Percentiles rank a stretch among this genome's conserved stretches.
Conservation (phyloP, 2,329 filamentous ascomycete species). For the Tolypocladium tundrense region DNA sequence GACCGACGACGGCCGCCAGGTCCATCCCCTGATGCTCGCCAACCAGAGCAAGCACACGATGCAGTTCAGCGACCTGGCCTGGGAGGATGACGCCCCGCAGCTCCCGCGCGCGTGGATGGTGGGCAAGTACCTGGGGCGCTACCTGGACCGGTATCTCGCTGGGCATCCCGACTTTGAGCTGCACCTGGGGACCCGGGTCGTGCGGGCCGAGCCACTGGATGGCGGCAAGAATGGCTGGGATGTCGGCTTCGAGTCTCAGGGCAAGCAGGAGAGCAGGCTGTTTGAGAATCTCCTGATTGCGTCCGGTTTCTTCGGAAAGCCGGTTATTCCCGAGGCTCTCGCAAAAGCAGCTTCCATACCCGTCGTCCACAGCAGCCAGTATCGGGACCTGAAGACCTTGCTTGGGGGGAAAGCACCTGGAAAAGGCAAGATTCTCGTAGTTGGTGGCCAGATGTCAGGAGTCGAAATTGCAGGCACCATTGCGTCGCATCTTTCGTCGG, state of each 20-base stretch:
- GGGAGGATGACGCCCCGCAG: conserved; percentile 49
- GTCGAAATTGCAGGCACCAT: conserved; percentile 66
- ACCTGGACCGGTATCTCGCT: conserved; percentile 47
- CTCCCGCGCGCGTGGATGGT: conserved; percentile 72
- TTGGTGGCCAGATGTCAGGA: conserved; percentile 76
- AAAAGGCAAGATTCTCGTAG: conserved; percentile 56
- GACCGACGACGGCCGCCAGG: conserved; percentile 36
- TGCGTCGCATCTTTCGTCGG: conserved; percentile 60
- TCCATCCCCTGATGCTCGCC: conserved; percentile 58
- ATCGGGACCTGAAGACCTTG: conserved; percentile 43
- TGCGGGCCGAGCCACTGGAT: conserved; percentile 20
- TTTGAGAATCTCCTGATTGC: conserved; percentile 67
- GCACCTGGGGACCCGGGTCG: conserved; percentile 38
- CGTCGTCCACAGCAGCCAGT: conserved; percentile 58
- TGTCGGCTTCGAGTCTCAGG: conserved; percentile 24
- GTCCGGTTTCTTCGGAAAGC: conserved; percentile 65
- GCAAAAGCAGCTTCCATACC: conserved; percentile 28
- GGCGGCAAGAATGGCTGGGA: conserved; percentile 30
- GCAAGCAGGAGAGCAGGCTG: conserved; percentile 28
- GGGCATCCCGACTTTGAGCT: conserved; percentile 29
- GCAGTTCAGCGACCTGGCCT: conserved; percentile 61
- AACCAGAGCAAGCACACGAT: conserved; percentile 75
- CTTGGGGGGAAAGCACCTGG: conserved; percentile 25
- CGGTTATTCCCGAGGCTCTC: conserved; percentile 36
- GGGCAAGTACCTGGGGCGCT: conserved; percentile 59